phyloP scores from a whole-genome alignment of 306 rosid genomes.

The Cercis canadensis region DNA sequence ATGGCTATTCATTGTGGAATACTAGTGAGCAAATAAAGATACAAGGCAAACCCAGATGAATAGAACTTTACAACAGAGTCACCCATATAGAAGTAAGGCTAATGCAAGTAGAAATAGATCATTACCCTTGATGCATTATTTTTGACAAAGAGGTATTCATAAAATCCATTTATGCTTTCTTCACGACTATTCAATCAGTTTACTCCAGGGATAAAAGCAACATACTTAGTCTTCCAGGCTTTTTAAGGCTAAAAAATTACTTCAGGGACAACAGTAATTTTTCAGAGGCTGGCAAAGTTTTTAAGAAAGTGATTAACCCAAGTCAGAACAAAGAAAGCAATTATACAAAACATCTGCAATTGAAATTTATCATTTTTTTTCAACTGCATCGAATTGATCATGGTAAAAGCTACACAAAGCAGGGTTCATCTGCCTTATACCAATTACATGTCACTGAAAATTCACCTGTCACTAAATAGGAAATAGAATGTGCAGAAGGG shows the following conservation, averaged over 20 bases:
- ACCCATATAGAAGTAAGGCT: too few relatives aligned
- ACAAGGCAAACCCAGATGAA: too few relatives aligned
- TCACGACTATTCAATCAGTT: too few relatives aligned
- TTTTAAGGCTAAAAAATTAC: constrained; percentile 10
- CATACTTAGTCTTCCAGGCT: background rate
- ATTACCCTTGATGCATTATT: too few relatives aligned
- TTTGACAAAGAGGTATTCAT: too few relatives aligned
- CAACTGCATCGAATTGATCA: constrained; percentile 14
- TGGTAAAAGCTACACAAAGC: constrained; percentile 12
- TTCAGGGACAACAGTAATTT: constrained; percentile 1
- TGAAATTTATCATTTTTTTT: background rate
- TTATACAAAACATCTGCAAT: constrained; percentile 9
- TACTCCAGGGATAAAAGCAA: background rate
- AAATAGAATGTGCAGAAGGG: background rate
- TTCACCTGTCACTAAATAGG: background rate
- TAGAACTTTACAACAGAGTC: too few relatives aligned
- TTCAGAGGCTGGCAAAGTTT: constrained; percentile 1
- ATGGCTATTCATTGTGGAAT: too few relatives aligned
- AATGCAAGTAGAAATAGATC: too few relatives aligned
- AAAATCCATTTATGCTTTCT: too few relatives aligned
- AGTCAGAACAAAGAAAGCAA: constrained; percentile 2
- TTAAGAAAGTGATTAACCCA: constrained; percentile 3
- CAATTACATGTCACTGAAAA: background rate
- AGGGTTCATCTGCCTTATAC: background rate
- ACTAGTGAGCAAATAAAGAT: too few relatives aligned